These are phyloP conservation scores for Aristolochia fimbriata DNA, from an alignment of 164 flowering plant species.

Conservation along the genomic window DNA sequence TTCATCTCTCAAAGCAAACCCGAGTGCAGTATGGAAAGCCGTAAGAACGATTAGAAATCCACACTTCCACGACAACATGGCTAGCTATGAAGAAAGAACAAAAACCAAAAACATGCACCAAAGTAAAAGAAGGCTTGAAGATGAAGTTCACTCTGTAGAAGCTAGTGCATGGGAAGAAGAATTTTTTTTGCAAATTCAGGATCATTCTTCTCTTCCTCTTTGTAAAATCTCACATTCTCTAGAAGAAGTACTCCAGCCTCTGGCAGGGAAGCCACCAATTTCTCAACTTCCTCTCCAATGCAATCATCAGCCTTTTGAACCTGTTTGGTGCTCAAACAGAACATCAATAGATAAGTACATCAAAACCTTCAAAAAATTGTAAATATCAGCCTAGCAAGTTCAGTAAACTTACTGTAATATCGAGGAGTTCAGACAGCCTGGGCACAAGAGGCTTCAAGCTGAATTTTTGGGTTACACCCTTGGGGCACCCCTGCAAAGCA, in stretches of 20 bases:
- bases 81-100: too few relatives aligned
- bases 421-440: constrained; percentile 74
- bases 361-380: too few relatives aligned
- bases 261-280: constrained; percentile 51
- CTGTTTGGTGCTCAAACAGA: constrained; percentile 16
- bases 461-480: constrained; percentile 79
- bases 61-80: too few relatives aligned
- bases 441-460: constrained; percentile 85
- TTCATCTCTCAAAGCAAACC: constrained; percentile 8
- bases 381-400: background rate
- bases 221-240: constrained; percentile 78
- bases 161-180: too few relatives aligned
- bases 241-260: constrained; percentile 79
- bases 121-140: too few relatives aligned
- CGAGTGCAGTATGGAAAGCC: too few relatives aligned
- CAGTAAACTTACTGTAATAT: constrained; percentile 37
- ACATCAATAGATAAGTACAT: background rate
- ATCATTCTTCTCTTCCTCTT: constrained; percentile 90
- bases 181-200: constrained; percentile 85
- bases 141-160: too few relatives aligned
- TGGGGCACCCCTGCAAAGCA: constrained; percentile 59
- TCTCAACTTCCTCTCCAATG: constrained; percentile 69
- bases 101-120: too few relatives aligned
- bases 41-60: background rate
- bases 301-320: constrained; percentile 78